Percentiles rank a stretch among this genome's conserved stretches.
Conservation (phyloP, 2,329 filamentous ascomycete species). For the Sporothrix sp. region DNA sequence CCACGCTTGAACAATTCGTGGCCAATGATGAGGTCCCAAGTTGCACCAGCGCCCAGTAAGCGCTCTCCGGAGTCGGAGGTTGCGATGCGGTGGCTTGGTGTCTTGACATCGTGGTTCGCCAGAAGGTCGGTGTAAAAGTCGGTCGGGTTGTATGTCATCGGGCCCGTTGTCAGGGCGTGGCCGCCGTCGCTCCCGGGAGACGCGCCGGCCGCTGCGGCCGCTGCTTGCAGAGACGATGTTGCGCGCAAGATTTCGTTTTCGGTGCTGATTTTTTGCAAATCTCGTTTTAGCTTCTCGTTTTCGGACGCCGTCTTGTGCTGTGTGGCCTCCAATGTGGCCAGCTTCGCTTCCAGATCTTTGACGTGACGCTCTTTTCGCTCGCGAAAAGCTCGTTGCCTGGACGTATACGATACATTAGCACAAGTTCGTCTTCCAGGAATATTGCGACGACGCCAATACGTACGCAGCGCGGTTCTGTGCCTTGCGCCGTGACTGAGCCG, state of each 20-base stretch:
- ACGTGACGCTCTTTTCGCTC: constrained; percentile 89
- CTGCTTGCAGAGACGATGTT: constrained; percentile 44
- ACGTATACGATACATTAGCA: too few relatives aligned
- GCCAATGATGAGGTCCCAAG: constrained; percentile 82
- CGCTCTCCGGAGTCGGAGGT: constrained; percentile 56
- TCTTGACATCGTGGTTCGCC: constrained; percentile 51
- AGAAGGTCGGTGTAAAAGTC: constrained; percentile 60
- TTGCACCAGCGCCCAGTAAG: constrained; percentile 63
- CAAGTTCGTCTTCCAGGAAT: too few relatives aligned
- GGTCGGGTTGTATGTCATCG: constrained; percentile 60
- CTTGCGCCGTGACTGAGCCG: constrained; percentile 49
- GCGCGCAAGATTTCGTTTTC: constrained; percentile 90
- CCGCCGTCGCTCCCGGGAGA: constrained; percentile 34
- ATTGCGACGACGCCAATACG: constrained; percentile 29
- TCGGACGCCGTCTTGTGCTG: constrained; percentile 65
- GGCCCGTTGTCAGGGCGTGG: constrained; percentile 49
- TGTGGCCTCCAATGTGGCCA: constrained; percentile 64
- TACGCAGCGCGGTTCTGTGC: constrained; percentile 54
- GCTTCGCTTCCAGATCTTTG: constrained; percentile 81
- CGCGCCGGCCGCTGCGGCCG: constrained; percentile 24
- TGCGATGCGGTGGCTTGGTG: constrained; percentile 58
- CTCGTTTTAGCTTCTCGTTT: constrained; percentile 76
- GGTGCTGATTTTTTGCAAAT: constrained; percentile 73
- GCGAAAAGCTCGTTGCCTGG: constrained; percentile 86
- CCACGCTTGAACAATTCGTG: constrained; percentile 70